Evolutionary conservation across 2,329 filamentous ascomycete species (phyloP).

Genomic region (Bertia moriformis): DNA sequence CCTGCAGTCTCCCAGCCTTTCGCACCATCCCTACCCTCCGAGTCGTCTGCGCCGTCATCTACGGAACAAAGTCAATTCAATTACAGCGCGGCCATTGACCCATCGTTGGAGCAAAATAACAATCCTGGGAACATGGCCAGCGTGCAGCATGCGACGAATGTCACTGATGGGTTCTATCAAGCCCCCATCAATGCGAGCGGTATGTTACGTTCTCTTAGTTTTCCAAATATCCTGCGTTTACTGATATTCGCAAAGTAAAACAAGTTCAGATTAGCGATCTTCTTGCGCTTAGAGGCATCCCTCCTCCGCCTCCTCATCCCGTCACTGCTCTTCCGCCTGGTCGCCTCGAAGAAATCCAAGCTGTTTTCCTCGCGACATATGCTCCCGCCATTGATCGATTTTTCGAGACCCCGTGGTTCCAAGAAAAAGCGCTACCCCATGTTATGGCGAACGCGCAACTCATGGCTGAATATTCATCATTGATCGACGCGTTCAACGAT

Average conservation of each 20-base stretch:
- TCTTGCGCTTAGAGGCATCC: slow-evolving; percentile 28
- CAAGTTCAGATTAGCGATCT: slow-evolving; percentile 33
- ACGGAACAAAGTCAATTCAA: slow-evolving; percentile 21
- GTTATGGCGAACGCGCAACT: slow-evolving; percentile 31
- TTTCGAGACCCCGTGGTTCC: slow-evolving; percentile 46
- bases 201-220: background rate
- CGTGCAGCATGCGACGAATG: slow-evolving; percentile 2
- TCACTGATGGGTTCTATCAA: background rate
- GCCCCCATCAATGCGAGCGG: background rate
- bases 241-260: slow-evolving; percentile 19
- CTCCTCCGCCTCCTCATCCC: slow-evolving; percentile 26
- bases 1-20: slow-evolving; percentile 11
- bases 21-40: background rate
- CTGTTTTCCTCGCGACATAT: slow-evolving; percentile 33
- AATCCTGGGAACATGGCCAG: background rate
- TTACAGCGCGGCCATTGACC: slow-evolving; percentile 32
- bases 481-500: slow-evolving; percentile 14
- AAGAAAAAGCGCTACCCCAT: slow-evolving; percentile 30
- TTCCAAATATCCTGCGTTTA: background rate
- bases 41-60: background rate
- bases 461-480: slow-evolving; percentile 31
- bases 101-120: slow-evolving; percentile 22
- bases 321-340: slow-evolving; percentile 17
- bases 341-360: slow-evolving; percentile 28
- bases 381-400: slow-evolving; percentile 36